Evolutionary conservation across 2,329 filamentous ascomycete species (phyloP).

Genomic region (Botrytis tulipae): DNA sequence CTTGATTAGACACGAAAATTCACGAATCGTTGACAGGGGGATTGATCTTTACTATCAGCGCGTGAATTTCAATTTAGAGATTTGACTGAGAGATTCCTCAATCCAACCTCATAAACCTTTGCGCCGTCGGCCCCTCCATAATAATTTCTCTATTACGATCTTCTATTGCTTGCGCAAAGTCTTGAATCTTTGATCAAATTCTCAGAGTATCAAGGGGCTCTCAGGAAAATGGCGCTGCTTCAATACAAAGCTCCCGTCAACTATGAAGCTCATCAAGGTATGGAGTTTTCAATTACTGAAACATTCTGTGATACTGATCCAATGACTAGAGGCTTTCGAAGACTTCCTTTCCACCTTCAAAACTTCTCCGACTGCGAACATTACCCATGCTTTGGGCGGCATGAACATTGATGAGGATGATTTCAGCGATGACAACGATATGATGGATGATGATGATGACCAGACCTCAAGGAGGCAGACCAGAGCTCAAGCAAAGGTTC

Average conservation of each 20-base stretch:
- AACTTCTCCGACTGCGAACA: constrained; percentile 65
- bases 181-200: neutral
- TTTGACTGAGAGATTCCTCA: constrained; percentile 16
- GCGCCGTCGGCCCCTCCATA: constrained; percentile 12
- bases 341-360: constrained; percentile 89
- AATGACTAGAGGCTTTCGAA: constrained; percentile 68
- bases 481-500: constrained; percentile 51
- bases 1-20: constrained; percentile 19
- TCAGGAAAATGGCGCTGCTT: constrained; percentile 70
- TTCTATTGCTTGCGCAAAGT: constrained; percentile 6
- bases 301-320: neutral
- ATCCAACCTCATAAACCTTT: constrained; percentile 17
- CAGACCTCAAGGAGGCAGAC: constrained; percentile 46
- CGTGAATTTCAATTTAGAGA: constrained; percentile 21
- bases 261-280: constrained; percentile 83
- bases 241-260: constrained; percentile 76
- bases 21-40: constrained; percentile 13
- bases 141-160: neutral
- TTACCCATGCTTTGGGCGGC: constrained; percentile 78
- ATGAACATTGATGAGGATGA: constrained; percentile 86
- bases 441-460: constrained; percentile 79
- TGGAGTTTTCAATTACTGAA: constrained; percentile 39
- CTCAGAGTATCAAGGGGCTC: constrained; percentile 24
- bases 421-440: constrained; percentile 86
- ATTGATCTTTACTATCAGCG: constrained; percentile 6